These are phyloP conservation scores for Backusella australiensis DNA, from an alignment of 192 early-diverging fungal genomes.

Conservation along the genomic window DNA sequence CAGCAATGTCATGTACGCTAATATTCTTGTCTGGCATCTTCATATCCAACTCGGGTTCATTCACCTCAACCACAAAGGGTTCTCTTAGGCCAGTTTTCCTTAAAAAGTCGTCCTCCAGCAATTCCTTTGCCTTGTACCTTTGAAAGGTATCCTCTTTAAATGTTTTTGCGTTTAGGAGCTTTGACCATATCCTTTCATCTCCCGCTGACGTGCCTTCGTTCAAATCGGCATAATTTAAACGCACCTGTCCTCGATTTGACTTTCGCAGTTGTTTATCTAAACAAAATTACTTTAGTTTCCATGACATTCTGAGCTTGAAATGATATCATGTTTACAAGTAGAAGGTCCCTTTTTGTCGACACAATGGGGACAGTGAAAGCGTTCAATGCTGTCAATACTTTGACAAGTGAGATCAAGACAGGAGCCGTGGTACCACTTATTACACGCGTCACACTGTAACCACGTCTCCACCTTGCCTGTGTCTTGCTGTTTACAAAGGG, in stretches of 20 bases:
- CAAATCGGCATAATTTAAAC: conserved; percentile 83
- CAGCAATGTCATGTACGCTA: conserved; percentile 61
- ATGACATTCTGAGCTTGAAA: too few relatives aligned
- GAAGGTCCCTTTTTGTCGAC: conserved; percentile 53
- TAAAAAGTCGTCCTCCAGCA: conserved; percentile 65
- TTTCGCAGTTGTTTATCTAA: conserved; percentile 50
- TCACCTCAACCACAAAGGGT: conserved; percentile 69
- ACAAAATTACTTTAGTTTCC: too few relatives aligned
- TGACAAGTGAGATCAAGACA: conserved; percentile 57
- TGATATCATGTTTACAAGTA: conserved; percentile 34
- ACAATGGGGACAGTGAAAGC: conserved; percentile 63
- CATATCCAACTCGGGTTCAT: conserved; percentile 74
- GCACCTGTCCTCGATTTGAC: conserved; percentile 51
- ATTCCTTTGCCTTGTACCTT: conserved; percentile 56
- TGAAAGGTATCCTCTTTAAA: conserved; percentile 70
- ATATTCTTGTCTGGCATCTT: conserved; percentile 64
- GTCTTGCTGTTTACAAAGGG: not conserved
- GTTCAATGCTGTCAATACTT: conserved; percentile 61
- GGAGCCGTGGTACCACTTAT: conserved; percentile 63
- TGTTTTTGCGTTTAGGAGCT: conserved; percentile 64
- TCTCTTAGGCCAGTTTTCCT: conserved; percentile 60
- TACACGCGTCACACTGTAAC: conserved; percentile 67
- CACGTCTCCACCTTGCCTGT: conserved; percentile 25
- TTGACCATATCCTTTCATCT: conserved; percentile 79
- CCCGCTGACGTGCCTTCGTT: conserved; percentile 70